Percentiles rank a stretch among this genome's conserved stretches.
These are phyloP conservation scores for Miscanthus lutarioriparius DNA, from an alignment of 176 grass and related monocot species.

Conservation along the genomic window DNA sequence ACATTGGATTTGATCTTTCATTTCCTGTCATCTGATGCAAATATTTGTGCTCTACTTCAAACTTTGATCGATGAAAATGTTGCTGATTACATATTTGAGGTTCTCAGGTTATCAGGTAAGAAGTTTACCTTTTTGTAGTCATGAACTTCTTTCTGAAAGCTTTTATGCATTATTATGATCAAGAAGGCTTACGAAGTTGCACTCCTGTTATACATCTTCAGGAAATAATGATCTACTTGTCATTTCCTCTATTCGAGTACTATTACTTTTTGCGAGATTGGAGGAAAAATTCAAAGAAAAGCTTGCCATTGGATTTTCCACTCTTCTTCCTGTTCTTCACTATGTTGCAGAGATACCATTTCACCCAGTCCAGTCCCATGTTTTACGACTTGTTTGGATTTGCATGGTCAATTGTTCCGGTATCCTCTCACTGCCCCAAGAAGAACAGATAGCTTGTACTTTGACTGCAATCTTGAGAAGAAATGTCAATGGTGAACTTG, in stretches of 20 bases:
- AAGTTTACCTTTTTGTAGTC: not conserved
- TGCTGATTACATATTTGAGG: slow-evolving; percentile 94
- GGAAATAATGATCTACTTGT: slow-evolving; percentile 83
- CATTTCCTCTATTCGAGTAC: slow-evolving; percentile 69
- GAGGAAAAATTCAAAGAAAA: slow-evolving; percentile 80
- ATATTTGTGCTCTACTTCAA: slow-evolving; percentile 59
- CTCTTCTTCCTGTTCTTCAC: slow-evolving; percentile 73
- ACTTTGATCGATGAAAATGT: slow-evolving; percentile 78
- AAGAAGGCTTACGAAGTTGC: slow-evolving; percentile 25
- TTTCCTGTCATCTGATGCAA: slow-evolving; percentile 66
- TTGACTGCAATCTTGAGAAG: slow-evolving; percentile 71
- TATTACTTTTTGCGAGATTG: slow-evolving; percentile 61
- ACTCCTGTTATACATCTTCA: slow-evolving; percentile 46
- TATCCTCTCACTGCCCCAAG: slow-evolving; percentile 68
- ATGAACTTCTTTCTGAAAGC: slow-evolving; percentile 17
- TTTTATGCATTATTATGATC: slow-evolving; percentile 28
- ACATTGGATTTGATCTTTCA: slow-evolving; percentile 90
- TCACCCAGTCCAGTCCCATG: slow-evolving; percentile 80
- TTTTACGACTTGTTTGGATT: slow-evolving; percentile 65
- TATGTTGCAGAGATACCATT: slow-evolving; percentile 89
- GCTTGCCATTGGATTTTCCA: slow-evolving; percentile 76
- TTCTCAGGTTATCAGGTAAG: slow-evolving; percentile 82
- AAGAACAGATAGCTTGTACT: slow-evolving; percentile 66
- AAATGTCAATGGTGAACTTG: slow-evolving; percentile 51
- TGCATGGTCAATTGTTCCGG: slow-evolving; percentile 68